phyloP scores from a whole-genome alignment of 176 grass and related monocot genomes.

The Ensete ventricosum region DNA sequence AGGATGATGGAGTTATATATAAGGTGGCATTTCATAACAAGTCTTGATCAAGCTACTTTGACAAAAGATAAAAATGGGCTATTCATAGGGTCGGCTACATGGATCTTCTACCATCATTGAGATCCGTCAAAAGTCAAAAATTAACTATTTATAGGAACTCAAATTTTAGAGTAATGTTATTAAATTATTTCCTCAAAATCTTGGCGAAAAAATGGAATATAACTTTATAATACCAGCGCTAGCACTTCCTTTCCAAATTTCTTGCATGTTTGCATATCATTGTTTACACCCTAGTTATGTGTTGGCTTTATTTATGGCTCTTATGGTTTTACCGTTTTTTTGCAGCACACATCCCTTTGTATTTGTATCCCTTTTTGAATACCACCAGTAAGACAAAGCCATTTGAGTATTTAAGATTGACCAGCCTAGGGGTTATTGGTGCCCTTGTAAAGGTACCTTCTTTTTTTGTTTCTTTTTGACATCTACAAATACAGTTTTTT shows the following conservation, averaged over 20 bases:
- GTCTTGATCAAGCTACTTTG: too few species aligned
- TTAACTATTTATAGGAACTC: too few species aligned
- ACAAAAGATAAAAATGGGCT: too few species aligned
- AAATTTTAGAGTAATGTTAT: too few species aligned
- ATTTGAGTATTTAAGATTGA: constrained; percentile 18
- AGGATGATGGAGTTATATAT: too few species aligned
- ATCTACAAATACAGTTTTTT: too few species aligned
- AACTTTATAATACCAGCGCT: neutral
- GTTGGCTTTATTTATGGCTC: neutral
- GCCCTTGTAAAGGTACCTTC: constrained; percentile 21
- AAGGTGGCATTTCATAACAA: too few species aligned
- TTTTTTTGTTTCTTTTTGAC: neutral
- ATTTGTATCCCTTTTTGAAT: constrained; percentile 32
- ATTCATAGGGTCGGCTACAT: too few species aligned
- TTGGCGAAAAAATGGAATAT: neutral
- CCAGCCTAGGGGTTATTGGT: constrained; percentile 24
- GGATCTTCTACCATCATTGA: too few species aligned
- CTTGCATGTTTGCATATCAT: neutral
- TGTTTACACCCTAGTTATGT: neutral
- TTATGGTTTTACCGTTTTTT: constrained; percentile 7
- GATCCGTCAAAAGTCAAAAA: too few species aligned
- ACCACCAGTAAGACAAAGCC: constrained; percentile 18
- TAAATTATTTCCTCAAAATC: neutral
- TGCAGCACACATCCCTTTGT: constrained; percentile 28
- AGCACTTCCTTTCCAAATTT: neutral